Evolutionary conservation across 352 stramenopile genomes (phyloP).

Genomic region (Globisporangium paroecandrum): DNA sequence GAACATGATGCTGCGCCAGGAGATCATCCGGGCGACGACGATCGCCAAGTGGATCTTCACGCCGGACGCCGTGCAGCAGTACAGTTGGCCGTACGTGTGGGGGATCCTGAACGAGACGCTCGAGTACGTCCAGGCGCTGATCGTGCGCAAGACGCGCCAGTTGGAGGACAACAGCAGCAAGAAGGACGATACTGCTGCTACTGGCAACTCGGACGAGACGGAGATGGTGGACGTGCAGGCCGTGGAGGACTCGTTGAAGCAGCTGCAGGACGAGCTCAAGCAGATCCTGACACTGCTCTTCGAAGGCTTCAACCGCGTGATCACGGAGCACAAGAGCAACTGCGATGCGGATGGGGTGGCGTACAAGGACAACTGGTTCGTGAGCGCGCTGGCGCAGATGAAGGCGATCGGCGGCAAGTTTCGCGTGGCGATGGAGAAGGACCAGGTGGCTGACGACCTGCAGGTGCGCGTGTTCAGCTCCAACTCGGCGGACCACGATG

Average conservation of each 20-base stretch:
- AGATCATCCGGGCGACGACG: conserved; percentile 58
- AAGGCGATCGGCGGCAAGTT: conserved; percentile 60
- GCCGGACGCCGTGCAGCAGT: conserved; percentile 77
- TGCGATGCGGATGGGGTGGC: conserved; percentile 70
- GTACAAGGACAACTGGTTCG: conserved; percentile 81
- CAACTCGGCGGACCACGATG: conserved; percentile 56
- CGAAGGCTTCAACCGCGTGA: conserved; percentile 65
- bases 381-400: conserved; percentile 68
- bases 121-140: conserved; percentile 44
- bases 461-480: conserved; percentile 50
- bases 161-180: conserved; percentile 21
- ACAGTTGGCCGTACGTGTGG: conserved; percentile 88
- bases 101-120: conserved; percentile 74
- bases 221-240: conserved; percentile 48
- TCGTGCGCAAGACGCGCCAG: conserved; percentile 31
- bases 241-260: conserved; percentile 38
- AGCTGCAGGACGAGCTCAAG: conserved; percentile 43
- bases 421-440: conserved; percentile 44
- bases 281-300: conserved; percentile 58
- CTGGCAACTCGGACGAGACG: conserved; percentile 28
- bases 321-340: conserved; percentile 72
- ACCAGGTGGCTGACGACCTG: conserved; percentile 44
- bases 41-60: conserved; percentile 83
- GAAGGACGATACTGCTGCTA: not conserved
- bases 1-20: conserved; percentile 76